phyloP scores from a whole-genome alignment of 176 grass and related monocot species.

The Zoysia pacifica region DNA sequence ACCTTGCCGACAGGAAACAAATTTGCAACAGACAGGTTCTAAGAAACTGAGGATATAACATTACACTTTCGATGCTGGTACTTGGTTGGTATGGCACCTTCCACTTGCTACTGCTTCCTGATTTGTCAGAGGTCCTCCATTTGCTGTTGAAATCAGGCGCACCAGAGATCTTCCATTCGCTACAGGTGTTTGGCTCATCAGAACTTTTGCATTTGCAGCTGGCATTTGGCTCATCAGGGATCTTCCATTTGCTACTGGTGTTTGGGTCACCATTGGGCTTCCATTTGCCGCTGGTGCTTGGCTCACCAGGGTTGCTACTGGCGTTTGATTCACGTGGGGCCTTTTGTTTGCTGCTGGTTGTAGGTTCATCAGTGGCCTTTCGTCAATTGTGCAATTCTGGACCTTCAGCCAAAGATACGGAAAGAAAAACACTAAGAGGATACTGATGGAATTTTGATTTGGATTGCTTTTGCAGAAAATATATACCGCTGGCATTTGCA shows the following conservation, averaged over 20 bases:
- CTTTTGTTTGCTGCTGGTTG: slow-evolving; percentile 17
- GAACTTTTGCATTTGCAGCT: slow-evolving; percentile 19
- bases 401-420: slow-evolving; percentile 40
- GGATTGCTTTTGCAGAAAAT: slow-evolving; percentile 15
- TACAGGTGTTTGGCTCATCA: slow-evolving; percentile 38
- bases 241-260: slow-evolving; percentile 24
- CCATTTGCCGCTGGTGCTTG: slow-evolving; percentile 22
- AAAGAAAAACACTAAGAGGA: slow-evolving; percentile 12
- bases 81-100: no score
- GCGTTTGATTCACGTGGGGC: slow-evolving; percentile 35
- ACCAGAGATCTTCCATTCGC: slow-evolving; percentile 23
- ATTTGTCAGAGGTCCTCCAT: background rate
- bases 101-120: no score
- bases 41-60: slow-evolving; percentile 31
- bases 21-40: background rate
- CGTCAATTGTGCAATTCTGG: slow-evolving; percentile 20
- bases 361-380: slow-evolving; percentile 19
- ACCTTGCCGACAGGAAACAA: background rate
- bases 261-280: slow-evolving; percentile 25
- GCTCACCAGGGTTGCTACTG: slow-evolving; percentile 38
- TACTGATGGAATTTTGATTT: slow-evolving; percentile 17
- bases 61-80: no score
- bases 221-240: slow-evolving; percentile 40
- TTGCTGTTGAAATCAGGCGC: slow-evolving; percentile 17
- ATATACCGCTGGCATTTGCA: slow-evolving; percentile 52